Base-by-base conservation (phyloP, 2,329 filamentous ascomycete species). In the Neocatenulostroma microsporum region DNA sequence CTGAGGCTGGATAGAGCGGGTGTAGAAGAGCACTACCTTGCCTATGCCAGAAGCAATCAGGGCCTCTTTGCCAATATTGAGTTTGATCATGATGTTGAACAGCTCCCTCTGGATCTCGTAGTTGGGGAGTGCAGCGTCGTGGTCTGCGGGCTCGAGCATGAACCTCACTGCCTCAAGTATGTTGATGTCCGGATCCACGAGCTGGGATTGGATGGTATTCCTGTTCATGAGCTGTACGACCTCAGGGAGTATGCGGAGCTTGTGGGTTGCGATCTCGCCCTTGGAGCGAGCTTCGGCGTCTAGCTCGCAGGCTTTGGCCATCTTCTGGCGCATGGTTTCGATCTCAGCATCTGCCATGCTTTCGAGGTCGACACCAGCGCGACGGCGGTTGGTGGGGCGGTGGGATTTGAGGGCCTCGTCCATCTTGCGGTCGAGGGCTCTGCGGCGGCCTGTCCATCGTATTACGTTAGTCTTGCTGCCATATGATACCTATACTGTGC, bases 91-190 rank as follows among this genome's bases (percentile, higher is more conserved):
- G 17, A 85, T 82, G 18, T 76, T 76, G 60, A 98, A 91, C 28
- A 98, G 76, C 58, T 96, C 88, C 44, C 88, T 85, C 66, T 98
- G 91, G 49, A 98, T 96, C 58, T 91, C 91, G 67, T 95, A 98
- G 20, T 91, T 89, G 0, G 91, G 91, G 33, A 98, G 73, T 42
- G 85, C 89, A 39, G 89, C 91, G 57, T 96, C 89, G 40, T 53
- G 47, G 52, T 89, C 87, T 30, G 96, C 74, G 1, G 91, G 91
- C 60, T 98, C 91, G 15, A 98, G 75, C 72, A 96, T 96, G 73
- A 94, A 96, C 58, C 89, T 9, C 10, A 29, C 26, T 11, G 88
- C 84, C 62, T 94, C 86, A 25, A 98, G 69, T 45, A 98, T 82
- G 66, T 96, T 95, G 56, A 83, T 93, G 56, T 98, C 91, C 0